These are phyloP conservation scores for Macaranga tanarius DNA, from an alignment of 441 rosid species.

Conservation along the genomic window DNA sequence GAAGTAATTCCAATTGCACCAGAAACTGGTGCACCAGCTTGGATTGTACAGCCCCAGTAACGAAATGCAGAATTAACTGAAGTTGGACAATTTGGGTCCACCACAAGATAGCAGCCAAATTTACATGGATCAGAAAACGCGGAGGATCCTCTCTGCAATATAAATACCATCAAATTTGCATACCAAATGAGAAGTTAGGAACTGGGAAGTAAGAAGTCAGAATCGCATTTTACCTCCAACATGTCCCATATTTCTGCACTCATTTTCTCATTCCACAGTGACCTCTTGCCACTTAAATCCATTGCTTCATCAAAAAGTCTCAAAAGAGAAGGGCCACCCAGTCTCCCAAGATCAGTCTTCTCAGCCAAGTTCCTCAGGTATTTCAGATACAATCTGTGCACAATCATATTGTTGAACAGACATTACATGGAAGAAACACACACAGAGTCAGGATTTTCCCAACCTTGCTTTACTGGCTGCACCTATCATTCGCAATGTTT, in stretches of 20 bases:
- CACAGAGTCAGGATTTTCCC: conserved; percentile 9
- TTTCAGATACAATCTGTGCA: conserved; percentile 67
- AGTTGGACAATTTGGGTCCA: conserved; percentile 59
- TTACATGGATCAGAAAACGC: conserved; percentile 50
- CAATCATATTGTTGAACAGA: conserved; percentile 16
- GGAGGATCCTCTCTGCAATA: conserved; percentile 67
- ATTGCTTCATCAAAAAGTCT: conserved; percentile 71
- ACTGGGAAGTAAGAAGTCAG: not conserved
- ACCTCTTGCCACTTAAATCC: conserved; percentile 48
- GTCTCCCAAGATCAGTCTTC: conserved; percentile 91
- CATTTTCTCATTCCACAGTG: conserved; percentile 44
- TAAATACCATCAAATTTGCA: conserved; percentile 11
- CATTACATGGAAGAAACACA: conserved; percentile 3
- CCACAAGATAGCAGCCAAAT: conserved; percentile 64
- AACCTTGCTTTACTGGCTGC: conserved; percentile 75
- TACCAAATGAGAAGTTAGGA: conserved; percentile 6
- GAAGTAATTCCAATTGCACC: conserved; percentile 56
- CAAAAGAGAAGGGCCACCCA: conserved; percentile 71
- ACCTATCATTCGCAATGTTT: conserved; percentile 75
- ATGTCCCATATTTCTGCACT: conserved; percentile 76
- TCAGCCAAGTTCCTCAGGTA: conserved; percentile 77
- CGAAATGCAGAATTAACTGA: conserved; percentile 70
- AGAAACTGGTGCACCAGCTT: conserved; percentile 74
- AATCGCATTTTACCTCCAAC: conserved; percentile 55
- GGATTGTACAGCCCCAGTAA: conserved; percentile 83